A percentile compares a stretch with the other conserved stretches of the same genome.
These are phyloP conservation scores for Stropharia rugosoannulata DNA, from an alignment of 768 basidiomycete genomes.

Conservation along the genomic window DNA sequence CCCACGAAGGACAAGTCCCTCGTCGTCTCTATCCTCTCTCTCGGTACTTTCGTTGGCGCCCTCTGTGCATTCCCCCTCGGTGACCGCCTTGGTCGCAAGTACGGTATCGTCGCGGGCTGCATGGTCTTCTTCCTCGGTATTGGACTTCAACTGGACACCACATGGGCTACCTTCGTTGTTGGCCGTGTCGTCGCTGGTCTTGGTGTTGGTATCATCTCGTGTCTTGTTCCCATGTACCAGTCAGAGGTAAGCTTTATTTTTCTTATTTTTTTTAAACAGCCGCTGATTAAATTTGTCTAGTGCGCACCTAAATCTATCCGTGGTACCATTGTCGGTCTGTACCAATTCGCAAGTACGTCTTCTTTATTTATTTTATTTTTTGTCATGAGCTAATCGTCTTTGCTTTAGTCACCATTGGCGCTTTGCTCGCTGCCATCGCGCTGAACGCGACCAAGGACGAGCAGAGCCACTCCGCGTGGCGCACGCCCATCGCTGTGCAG, in stretches of 20 bases:
- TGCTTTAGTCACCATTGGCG: constrained; percentile 57
- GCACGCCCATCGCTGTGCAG: constrained; percentile 71
- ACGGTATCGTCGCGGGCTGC: constrained; percentile 63
- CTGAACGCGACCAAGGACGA: constrained; percentile 62
- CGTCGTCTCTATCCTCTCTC: constrained; percentile 66
- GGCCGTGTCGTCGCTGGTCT: constrained; percentile 63
- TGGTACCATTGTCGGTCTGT: constrained; percentile 65
- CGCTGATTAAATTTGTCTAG: neutral
- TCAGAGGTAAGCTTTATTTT: constrained; percentile 26
- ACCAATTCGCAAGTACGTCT: constrained; percentile 55
- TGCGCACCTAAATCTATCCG: constrained; percentile 73
- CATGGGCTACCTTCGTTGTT: constrained; percentile 20
- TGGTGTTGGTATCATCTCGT: constrained; percentile 76
- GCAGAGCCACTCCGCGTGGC: constrained; percentile 43
- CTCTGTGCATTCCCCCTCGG: constrained; percentile 43
- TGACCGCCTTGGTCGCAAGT: constrained; percentile 46
- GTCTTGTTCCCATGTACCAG: constrained; percentile 50
- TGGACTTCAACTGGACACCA: constrained; percentile 58
- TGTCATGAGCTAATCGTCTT: too few relatives aligned
- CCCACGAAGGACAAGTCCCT: constrained; percentile 45
- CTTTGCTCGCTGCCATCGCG: constrained; percentile 67
- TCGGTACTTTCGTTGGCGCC: constrained; percentile 82
- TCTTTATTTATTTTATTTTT: neutral
- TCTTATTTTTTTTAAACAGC: neutral
- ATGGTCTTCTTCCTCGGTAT: constrained; percentile 60